Evolutionary conservation across 2,329 filamentous ascomycete species (phyloP).

Genomic region (Aspergillus arachidicola): DNA sequence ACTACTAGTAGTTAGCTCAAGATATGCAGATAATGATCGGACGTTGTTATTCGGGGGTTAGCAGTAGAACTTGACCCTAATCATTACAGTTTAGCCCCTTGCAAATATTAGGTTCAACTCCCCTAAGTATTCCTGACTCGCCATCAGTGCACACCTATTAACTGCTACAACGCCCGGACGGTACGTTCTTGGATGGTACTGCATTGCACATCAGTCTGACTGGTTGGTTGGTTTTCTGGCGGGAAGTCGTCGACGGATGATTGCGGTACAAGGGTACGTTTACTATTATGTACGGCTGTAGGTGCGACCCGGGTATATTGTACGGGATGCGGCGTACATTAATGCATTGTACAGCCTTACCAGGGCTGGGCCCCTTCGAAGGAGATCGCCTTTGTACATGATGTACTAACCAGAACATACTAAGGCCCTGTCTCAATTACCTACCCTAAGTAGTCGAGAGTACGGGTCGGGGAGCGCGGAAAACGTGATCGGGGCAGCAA

Average conservation of each 20-base stretch:
- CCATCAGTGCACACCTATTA: neutral
- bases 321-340: slow-evolving; percentile 12
- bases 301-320: slow-evolving; percentile 3
- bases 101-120: neutral
- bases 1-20: neutral
- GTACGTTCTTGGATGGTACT: neutral
- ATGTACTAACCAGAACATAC: neutral
- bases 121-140: slow-evolving; percentile 5
- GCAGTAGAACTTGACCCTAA: slow-evolving; percentile 9
- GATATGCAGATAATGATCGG: slow-evolving; percentile 19
- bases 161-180: neutral
- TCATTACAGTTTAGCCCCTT: slow-evolving; percentile 8
- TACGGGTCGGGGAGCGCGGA: slow-evolving; percentile 10
- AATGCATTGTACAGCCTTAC: slow-evolving; percentile 24
- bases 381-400: neutral
- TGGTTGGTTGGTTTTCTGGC: neutral
- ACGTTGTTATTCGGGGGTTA: slow-evolving; percentile 11
- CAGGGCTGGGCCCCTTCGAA: slow-evolving; percentile 13
- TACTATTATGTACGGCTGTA: neutral
- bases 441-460: slow-evolving; percentile 1
- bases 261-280: neutral
- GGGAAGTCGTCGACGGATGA: neutral
- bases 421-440: slow-evolving; percentile 1
- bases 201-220: neutral
- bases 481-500: slow-evolving; percentile 21